phyloP scores from a whole-genome alignment of 2,329 filamentous ascomycete genomes.

The Diaporthe australafricana region DNA sequence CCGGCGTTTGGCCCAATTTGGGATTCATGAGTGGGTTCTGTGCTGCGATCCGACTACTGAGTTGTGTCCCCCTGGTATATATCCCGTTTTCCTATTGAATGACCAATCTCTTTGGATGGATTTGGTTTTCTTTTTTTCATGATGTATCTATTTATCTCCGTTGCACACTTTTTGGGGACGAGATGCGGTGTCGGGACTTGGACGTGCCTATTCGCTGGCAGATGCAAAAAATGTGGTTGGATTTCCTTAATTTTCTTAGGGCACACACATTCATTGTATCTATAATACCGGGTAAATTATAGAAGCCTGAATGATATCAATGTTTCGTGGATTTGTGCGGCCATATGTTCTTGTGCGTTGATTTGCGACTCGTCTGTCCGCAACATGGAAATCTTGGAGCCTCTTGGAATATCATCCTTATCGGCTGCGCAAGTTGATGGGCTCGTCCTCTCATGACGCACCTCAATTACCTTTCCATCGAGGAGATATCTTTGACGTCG shows the following conservation, averaged over 20 bases:
- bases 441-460: too few relatives aligned
- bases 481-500: too few relatives aligned
- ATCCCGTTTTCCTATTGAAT: background rate
- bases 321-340: too few relatives aligned
- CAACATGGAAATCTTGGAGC: background rate
- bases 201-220: background rate
- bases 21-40: constrained; percentile 42
- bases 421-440: too few relatives aligned
- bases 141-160: background rate
- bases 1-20: constrained; percentile 51
- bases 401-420: background rate
- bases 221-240: background rate
- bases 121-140: background rate
- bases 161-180: background rate
- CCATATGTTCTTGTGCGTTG: background rate
- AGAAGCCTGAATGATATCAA: background rate
- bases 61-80: background rate
- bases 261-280: background rate
- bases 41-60: background rate
- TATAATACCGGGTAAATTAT: constrained; percentile 4
- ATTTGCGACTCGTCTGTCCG: too few relatives aligned
- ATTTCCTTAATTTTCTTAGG: background rate
- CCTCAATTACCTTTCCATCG: too few relatives aligned
- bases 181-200: background rate
- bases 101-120: background rate